Percentiles rank a stretch among this genome's conserved stretches.
Evolutionary conservation across 805 yeast genomes (phyloP).

Genomic region (Helenozyma baotianmanensis): DNA sequence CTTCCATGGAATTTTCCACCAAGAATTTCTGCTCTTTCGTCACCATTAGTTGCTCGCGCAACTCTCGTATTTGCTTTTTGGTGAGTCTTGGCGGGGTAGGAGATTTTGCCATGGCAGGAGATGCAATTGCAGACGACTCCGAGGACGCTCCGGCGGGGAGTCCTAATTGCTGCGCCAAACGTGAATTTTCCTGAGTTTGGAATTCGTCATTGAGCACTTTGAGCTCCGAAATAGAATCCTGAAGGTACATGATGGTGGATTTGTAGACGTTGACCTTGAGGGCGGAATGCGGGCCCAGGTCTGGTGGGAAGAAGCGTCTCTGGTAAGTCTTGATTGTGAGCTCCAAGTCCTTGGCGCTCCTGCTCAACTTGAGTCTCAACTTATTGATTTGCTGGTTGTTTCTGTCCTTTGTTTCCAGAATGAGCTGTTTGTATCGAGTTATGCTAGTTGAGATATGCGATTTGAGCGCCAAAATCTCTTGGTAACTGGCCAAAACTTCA

Average conservation of each 20-base stretch:
- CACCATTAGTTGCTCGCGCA: constrained; percentile 77
- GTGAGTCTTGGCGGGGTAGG: constrained; percentile 30
- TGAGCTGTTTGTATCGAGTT: constrained; percentile 17
- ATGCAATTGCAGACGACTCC: constrained; percentile 4
- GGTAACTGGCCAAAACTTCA: constrained; percentile 18
- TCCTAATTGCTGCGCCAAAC: constrained; percentile 11
- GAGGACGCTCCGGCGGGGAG: neutral
- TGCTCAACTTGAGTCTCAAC: constrained; percentile 20
- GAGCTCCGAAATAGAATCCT: constrained; percentile 59
- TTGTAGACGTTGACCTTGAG: constrained; percentile 51
- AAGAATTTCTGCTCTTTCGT: constrained; percentile 77
- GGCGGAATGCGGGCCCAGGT: constrained; percentile 9
- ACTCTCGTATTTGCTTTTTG: constrained; percentile 50
- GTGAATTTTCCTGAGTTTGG: constrained; percentile 25
- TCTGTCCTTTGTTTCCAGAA: constrained; percentile 8
- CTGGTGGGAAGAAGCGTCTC: constrained; percentile 5
- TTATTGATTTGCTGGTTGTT: constrained; percentile 15
- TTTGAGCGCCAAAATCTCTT: constrained; percentile 19
- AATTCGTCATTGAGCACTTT: constrained; percentile 52
- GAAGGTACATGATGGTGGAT: constrained; percentile 57
- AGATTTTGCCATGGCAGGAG: neutral
- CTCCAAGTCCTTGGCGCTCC: constrained; percentile 31
- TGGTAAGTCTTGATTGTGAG: constrained; percentile 20
- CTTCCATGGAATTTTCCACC: constrained; percentile 59
- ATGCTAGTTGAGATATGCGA: constrained; percentile 18